Evolutionary conservation across 2,329 filamentous ascomycete genomes (phyloP), one percentile per base, ranked within the genome.

Genomic region (Penicillium psychrosexuale): DNA sequence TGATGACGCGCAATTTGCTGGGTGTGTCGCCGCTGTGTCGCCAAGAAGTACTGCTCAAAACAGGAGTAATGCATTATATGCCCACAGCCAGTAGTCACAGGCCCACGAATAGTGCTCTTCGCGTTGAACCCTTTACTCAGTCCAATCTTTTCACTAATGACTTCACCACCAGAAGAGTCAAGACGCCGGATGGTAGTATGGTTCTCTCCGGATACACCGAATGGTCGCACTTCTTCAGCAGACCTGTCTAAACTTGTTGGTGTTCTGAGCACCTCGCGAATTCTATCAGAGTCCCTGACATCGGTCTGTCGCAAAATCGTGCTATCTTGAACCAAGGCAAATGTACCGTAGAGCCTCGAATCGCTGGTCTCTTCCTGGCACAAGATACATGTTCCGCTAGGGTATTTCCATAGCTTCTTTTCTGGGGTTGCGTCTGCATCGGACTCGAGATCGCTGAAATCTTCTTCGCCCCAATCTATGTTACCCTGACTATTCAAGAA

Each of bases 51-150:
- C 38, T 89, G 84, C 66, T 97, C 91, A 69, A 99, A 99, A 75
- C 94, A 99, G 63, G 84, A 86, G 71, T 90, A 97, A 72, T 99
- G 94, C 94, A 99, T 99, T 67, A 99, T 95, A 72, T 99, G 94
- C 3, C 94, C 94, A 72, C 94, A 99, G 9, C 93, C 91, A 34
- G 89, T 90, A 11, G 92, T 90, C 1, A 97, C 88, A 0, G 93
- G 89, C 0, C 92, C 94, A 17, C 83, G 79, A 28, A 82, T 80
- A 33, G 85, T 85, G 38, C 85, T 80, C 9, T 82, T 78, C 7
- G 85, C 80, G 3, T 90, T 88, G 67, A 96, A 99, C 0, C 94
- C 94, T 72, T 92, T 95, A 31, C 93, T 92, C 45, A 99, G 83
- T 6, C 86, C 86, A 73, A 96, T 89, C 46, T 89, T 84, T 70